These are phyloP conservation scores for Capsella rubella DNA, from an alignment of 441 rosid species.

Conservation along the genomic window DNA sequence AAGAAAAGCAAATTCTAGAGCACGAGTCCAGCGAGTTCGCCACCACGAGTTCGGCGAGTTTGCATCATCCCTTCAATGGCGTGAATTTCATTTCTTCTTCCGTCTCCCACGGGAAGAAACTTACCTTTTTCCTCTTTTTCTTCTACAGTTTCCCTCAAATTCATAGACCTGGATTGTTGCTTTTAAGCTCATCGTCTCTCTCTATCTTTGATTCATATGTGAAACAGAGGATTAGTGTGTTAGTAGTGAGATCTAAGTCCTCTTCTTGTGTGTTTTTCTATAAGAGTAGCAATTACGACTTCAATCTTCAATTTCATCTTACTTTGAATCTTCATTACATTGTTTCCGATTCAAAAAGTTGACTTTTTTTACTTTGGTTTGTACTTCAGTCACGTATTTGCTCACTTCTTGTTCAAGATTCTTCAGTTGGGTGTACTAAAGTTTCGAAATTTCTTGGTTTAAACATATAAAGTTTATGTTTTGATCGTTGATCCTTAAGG, in stretches of 20 bases:
- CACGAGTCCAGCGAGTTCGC: too few relatives aligned
- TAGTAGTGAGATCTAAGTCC: slow-evolving; percentile 16
- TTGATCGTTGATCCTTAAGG: not conserved
- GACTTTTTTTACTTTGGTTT: slow-evolving; percentile 25
- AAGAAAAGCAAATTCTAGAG: slow-evolving; percentile 2
- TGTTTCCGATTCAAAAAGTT: slow-evolving; percentile 34
- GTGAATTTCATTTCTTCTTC: slow-evolving; percentile 40
- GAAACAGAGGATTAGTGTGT: not conserved
- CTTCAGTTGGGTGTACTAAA: slow-evolving; percentile 24
- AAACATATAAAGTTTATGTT: slow-evolving; percentile 1
- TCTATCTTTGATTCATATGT: not conserved
- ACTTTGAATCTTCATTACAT: slow-evolving; percentile 5
- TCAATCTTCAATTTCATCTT: slow-evolving; percentile 6
- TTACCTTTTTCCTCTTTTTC: not conserved
- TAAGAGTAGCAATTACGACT: slow-evolving; percentile 16
- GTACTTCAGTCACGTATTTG: not conserved
- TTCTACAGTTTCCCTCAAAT: not conserved
- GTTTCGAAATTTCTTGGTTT: slow-evolving; percentile 20
- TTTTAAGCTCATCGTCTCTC: not conserved
- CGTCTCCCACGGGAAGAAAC: slow-evolving; percentile 10
- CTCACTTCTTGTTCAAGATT: not conserved
- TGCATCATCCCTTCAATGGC: slow-evolving; percentile 10
- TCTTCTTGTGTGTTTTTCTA: not conserved
- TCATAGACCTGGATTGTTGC: not conserved
- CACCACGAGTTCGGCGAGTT: slow-evolving; percentile 30